Evolutionary conservation across 2,329 filamentous ascomycete genomes (phyloP).

Genomic region (Pseudocercospora macadamiae): DNA sequence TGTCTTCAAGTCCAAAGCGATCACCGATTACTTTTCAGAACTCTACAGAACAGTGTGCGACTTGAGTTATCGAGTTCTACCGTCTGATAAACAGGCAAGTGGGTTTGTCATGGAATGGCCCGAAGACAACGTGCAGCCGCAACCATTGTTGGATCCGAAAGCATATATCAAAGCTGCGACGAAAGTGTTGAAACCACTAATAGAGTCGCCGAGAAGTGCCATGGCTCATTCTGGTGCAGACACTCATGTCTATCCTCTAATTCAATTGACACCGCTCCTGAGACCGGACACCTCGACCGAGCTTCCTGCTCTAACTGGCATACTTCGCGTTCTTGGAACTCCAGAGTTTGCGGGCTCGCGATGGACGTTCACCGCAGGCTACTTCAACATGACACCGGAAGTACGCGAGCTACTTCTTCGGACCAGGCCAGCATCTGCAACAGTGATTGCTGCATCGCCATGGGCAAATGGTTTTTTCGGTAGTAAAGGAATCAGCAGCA

Average conservation of each 20-base stretch:
- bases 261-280: slow-evolving; percentile 85
- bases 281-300: slow-evolving; percentile 83
- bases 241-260: slow-evolving; percentile 81
- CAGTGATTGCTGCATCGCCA: slow-evolving; percentile 88
- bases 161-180: slow-evolving; percentile 72
- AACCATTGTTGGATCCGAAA: slow-evolving; percentile 70
- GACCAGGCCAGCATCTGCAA: slow-evolving; percentile 70
- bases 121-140: slow-evolving; percentile 69
- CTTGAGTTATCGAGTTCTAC: slow-evolving; percentile 79
- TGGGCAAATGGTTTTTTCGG: slow-evolving; percentile 95
- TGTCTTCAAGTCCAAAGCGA: slow-evolving; percentile 75
- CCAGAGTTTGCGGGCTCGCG: slow-evolving; percentile 67
- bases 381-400: slow-evolving; percentile 93
- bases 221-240: slow-evolving; percentile 46
- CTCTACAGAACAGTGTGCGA: slow-evolving; percentile 78
- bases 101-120: slow-evolving; percentile 73
- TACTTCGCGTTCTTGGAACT: slow-evolving; percentile 70
- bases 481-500: slow-evolving; percentile 82
- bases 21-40: slow-evolving; percentile 79
- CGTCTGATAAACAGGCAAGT: slow-evolving; percentile 51
- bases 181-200: slow-evolving; percentile 65
- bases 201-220: slow-evolving; percentile 50
- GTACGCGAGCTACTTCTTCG: slow-evolving; percentile 78
- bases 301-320: slow-evolving; percentile 74
- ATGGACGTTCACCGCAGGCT: slow-evolving; percentile 97